Percentiles rank a stretch among this genome's conserved stretches.
phyloP scores from a whole-genome alignment of 306 rosid species.

The Pyrus communis region DNA sequence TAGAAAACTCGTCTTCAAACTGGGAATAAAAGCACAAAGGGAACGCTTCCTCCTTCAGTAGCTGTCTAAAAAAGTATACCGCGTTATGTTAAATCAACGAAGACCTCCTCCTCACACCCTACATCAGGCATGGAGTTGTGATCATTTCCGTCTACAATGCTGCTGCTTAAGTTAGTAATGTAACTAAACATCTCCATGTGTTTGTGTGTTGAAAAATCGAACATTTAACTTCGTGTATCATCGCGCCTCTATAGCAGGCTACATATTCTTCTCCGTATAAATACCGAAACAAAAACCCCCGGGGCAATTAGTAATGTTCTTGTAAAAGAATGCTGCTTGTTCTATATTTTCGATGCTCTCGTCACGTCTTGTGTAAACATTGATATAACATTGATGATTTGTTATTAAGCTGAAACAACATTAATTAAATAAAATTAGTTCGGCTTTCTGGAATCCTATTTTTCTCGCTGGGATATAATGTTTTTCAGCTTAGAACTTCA shows the following conservation, averaged over 20 bases:
- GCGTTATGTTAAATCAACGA: constrained; percentile 27
- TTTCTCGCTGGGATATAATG: neutral
- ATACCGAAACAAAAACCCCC: constrained; percentile 20
- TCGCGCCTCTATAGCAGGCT: constrained; percentile 24
- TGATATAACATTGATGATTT: constrained; percentile 30
- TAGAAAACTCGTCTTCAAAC: constrained; percentile 18
- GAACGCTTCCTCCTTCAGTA: constrained; percentile 26
- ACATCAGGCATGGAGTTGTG: constrained; percentile 43
- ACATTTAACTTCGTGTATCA: constrained; percentile 30
- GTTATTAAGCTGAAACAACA: constrained; percentile 21
- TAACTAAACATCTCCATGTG: constrained; percentile 30
- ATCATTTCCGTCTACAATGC: constrained; percentile 14
- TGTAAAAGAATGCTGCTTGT: constrained; percentile 48
- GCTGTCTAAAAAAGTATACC: constrained; percentile 41
- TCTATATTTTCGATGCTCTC: constrained; percentile 28
- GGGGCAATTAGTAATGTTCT: constrained; percentile 29
- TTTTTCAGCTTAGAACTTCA: neutral
- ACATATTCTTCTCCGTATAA: constrained; percentile 29
- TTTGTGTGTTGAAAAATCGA: constrained; percentile 42
- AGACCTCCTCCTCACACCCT: constrained; percentile 25
- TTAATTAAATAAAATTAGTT: constrained; percentile 23
- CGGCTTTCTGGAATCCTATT: neutral
- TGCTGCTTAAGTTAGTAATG: constrained; percentile 22
- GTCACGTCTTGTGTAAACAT: constrained; percentile 27
- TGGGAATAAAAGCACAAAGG: constrained; percentile 45